phyloP scores from a whole-genome alignment of 2,329 filamentous ascomycete genomes.

The Fusarium sp. region DNA sequence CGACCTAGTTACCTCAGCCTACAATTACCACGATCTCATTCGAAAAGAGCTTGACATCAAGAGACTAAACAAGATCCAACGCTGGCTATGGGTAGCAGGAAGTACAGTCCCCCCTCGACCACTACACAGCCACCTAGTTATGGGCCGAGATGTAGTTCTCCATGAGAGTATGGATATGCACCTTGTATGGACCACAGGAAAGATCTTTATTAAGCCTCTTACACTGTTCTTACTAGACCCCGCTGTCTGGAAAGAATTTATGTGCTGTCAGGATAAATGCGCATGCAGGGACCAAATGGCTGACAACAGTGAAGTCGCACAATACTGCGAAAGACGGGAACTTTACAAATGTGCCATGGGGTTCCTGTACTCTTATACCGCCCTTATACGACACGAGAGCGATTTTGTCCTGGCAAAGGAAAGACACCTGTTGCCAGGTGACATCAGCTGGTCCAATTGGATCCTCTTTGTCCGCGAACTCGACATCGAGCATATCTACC shows the following conservation, averaged over 20 bases:
- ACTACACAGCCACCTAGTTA: not conserved
- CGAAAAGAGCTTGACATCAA: not conserved
- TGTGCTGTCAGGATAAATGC: not conserved
- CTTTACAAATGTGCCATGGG: not conserved
- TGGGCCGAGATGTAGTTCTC: not conserved
- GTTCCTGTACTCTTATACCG: not conserved
- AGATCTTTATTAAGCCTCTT: not conserved
- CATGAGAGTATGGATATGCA: not conserved
- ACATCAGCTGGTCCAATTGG: not conserved
- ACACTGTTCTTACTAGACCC: not conserved
- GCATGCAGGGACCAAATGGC: not conserved
- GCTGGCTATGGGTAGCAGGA: not conserved
- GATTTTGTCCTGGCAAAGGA: not conserved
- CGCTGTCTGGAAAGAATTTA: not conserved
- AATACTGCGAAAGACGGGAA: not conserved
- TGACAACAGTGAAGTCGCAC: too few species aligned
- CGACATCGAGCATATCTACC: not conserved
- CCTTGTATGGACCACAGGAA: not conserved
- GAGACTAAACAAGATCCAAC: not conserved
- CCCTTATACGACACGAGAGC: not conserved
- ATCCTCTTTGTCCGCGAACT: not conserved
- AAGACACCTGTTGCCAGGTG: not conserved
- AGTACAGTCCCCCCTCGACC: not conserved
- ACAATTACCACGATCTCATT: too few species aligned
- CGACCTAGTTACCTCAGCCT: too few species aligned